phyloP scores from a whole-genome alignment of 2,329 filamentous ascomycete species.

The Botrytis medusae region DNA sequence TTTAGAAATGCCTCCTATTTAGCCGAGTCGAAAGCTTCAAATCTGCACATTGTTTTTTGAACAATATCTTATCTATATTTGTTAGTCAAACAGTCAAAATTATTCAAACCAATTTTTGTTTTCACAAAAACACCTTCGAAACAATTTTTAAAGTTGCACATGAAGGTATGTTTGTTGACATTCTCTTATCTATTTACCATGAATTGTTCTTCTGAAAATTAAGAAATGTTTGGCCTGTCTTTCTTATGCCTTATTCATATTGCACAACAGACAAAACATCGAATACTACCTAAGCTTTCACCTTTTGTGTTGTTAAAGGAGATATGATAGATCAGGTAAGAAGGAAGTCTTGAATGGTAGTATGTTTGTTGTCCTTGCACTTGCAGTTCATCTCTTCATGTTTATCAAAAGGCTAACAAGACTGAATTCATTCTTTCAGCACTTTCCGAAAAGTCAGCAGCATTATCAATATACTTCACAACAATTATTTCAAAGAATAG shows the following conservation, averaged over 20 bases:
- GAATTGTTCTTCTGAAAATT: too few relatives aligned
- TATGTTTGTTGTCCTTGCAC: background rate
- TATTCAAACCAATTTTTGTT: background rate
- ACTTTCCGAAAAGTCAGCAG: background rate
- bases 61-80: background rate
- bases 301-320: background rate
- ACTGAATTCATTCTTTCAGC: background rate
- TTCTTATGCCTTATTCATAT: background rate
- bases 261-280: background rate
- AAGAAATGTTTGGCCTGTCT: too few relatives aligned
- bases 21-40: background rate
- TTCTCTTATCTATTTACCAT: background rate
- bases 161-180: background rate
- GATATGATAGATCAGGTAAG: background rate
- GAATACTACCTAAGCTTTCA: background rate
- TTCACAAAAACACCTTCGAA: too few relatives aligned
- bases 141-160: background rate
- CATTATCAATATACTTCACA: background rate
- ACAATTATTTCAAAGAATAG: background rate
- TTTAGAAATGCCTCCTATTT: constrained; percentile 5
- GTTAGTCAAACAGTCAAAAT: background rate
- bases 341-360: background rate
- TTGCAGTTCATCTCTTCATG: background rate
- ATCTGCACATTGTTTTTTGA: background rate
- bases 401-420: background rate